A percentile compares a stretch with the other conserved stretches of the same genome.
These are phyloP conservation scores for Closterium sp. DNA, from an alignment of 139 green algal species.

Conservation along the genomic window DNA sequence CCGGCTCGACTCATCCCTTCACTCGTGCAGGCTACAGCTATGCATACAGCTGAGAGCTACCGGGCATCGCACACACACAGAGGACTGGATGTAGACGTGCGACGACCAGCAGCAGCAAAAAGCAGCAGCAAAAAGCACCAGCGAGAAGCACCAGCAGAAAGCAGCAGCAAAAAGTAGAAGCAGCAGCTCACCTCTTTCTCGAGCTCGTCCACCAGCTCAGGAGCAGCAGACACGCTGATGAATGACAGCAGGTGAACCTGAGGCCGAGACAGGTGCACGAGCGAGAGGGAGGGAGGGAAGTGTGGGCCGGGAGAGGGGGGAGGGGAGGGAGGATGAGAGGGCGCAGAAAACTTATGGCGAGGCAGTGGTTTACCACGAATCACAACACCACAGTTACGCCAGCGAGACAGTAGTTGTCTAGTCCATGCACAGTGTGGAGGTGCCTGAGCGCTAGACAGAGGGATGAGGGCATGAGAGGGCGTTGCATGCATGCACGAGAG, in stretches of 20 bases:
- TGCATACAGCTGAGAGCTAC: neutral
- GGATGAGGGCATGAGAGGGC: no score
- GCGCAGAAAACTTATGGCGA: no score
- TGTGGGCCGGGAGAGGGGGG: neutral
- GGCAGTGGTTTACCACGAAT: no score
- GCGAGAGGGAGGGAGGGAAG: neutral
- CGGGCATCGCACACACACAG: no score
- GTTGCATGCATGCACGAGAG: no score
- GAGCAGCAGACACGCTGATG: slow-evolving; percentile 33
- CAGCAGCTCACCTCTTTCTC: slow-evolving; percentile 37
- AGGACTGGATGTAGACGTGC: no score
- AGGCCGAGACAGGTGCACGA: neutral
- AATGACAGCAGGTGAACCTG: slow-evolving; percentile 40
- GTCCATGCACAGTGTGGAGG: no score
- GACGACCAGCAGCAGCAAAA: no score
- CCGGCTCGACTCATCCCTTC: no score
- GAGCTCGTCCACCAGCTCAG: slow-evolving; percentile 21
- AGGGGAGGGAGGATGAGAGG: neutral
- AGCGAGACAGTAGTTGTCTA: no score
- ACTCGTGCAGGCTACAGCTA: neutral
- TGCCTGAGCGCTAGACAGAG: no score
- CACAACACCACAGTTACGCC: no score
- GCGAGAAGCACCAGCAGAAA: neutral
- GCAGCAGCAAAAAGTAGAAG: slow-evolving; percentile 10
- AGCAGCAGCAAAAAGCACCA: slow-evolving; percentile 3